These are phyloP conservation scores for Colletotrichum euphorbiae DNA, from an alignment of 2,329 filamentous ascomycete species.

Conservation along the genomic window DNA sequence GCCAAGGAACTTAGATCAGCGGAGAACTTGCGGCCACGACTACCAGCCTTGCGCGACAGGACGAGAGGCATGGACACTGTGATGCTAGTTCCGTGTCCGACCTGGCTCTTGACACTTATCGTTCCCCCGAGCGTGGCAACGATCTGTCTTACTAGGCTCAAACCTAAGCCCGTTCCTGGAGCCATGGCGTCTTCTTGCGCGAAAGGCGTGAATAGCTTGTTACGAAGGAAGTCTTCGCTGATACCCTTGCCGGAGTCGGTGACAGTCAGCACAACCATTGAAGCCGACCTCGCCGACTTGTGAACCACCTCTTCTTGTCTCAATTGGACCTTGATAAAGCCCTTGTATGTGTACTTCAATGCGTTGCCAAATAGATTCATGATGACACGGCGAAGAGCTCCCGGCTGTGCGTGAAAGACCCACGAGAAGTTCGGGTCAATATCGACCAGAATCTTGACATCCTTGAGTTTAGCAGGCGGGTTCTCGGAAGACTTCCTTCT, in stretches of 20 bases:
- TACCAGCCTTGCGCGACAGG: constrained; percentile 28
- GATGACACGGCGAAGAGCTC: constrained; percentile 61
- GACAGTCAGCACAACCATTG: constrained; percentile 55
- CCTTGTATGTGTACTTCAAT: constrained; percentile 63
- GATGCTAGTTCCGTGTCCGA: constrained; percentile 64
- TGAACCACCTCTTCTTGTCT: constrained; percentile 40
- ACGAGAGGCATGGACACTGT: constrained; percentile 57
- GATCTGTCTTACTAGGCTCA: constrained; percentile 70
- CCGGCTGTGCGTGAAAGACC: constrained; percentile 66
- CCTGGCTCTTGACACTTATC: constrained; percentile 65
- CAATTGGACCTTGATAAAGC: constrained; percentile 55
- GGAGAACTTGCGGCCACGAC: constrained; percentile 19
- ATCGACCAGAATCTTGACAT: constrained; percentile 59
- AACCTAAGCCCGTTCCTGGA: constrained; percentile 69
- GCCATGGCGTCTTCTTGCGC: constrained; percentile 69
- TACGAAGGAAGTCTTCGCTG: constrained; percentile 67
- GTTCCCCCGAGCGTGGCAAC: constrained; percentile 66
- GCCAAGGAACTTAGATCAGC: constrained; percentile 29
- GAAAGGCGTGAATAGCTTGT: constrained; percentile 70
- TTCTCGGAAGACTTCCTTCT: constrained; percentile 17
- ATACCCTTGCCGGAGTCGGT: constrained; percentile 74
- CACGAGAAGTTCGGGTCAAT: constrained; percentile 59
- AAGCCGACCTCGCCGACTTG: constrained; percentile 42
- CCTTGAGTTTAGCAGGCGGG: constrained; percentile 42
- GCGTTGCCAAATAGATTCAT: constrained; percentile 67